Evolutionary conservation across 169 alveolate genomes (phyloP).

Genomic region (Perkinsus chesapeaki): DNA sequence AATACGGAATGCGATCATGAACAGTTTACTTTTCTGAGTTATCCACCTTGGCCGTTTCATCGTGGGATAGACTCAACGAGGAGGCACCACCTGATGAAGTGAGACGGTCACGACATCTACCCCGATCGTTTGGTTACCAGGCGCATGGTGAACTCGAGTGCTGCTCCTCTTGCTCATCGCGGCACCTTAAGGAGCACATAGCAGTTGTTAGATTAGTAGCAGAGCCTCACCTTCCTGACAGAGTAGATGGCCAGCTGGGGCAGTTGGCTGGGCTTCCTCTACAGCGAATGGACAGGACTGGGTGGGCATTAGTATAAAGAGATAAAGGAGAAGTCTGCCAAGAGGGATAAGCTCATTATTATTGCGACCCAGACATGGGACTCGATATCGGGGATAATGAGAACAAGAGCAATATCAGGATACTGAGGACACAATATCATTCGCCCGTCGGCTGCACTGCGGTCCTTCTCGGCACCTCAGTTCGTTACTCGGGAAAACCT

Average conservation of each 20-base stretch:
- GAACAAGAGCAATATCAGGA: too few species aligned
- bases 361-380: neutral
- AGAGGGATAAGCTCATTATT: neutral
- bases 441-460: too few species aligned
- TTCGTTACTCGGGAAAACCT: too few species aligned
- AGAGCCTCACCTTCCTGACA: neutral
- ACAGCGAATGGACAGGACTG: neutral
- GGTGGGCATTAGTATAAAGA: neutral
- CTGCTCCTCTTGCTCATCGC: neutral
- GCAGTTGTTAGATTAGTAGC: neutral
- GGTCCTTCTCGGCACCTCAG: too few species aligned
- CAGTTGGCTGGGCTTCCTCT: neutral
- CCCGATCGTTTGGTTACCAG: neutral
- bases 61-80: neutral
- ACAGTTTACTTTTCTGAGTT: neutral
- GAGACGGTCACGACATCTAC: neutral
- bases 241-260: neutral
- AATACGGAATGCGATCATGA: neutral
- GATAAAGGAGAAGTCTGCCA: neutral
- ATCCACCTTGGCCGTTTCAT: neutral
- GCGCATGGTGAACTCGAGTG: neutral
- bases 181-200: neutral
- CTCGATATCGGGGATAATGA: neutral
- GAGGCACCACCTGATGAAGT: neutral
- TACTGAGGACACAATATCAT: too few species aligned